These are phyloP conservation scores for Brassica hybrid DNA, from an alignment of 441 rosid genomes.

Conservation along the genomic window DNA sequence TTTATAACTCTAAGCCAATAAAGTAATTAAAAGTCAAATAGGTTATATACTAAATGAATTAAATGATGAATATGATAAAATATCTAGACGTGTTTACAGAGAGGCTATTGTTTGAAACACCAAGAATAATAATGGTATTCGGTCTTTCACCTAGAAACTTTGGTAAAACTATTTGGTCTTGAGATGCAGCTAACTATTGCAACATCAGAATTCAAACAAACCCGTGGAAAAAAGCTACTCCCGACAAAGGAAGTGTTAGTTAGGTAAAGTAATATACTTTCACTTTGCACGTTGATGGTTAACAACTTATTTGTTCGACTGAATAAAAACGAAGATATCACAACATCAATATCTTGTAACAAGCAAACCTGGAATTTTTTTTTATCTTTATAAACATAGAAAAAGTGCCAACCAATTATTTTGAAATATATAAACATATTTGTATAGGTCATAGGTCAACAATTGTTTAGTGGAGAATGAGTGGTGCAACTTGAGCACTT, in stretches of 20 bases:
- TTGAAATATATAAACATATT: constrained; percentile 14
- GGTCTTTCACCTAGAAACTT: constrained; percentile 7
- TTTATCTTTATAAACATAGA: background rate
- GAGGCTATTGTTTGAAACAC: constrained; percentile 5
- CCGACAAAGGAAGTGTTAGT: background rate
- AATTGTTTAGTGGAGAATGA: constrained; percentile 25
- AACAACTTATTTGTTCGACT: background rate
- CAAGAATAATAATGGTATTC: background rate
- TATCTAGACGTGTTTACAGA: constrained; percentile 1
- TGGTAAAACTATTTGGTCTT: constrained; percentile 2
- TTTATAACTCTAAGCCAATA: background rate
- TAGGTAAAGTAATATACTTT: background rate
- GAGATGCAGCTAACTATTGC: background rate
- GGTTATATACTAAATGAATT: background rate
- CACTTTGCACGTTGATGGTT: background rate
- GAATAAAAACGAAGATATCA: background rate
- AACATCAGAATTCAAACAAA: constrained; percentile 4
- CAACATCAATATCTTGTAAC: background rate
- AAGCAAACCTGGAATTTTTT: background rate
- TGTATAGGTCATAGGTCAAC: constrained; percentile 18
- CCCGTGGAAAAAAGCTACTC: background rate
- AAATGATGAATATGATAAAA: background rate
- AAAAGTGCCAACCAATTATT: constrained; percentile 4
- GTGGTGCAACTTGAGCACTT: constrained; percentile 17
- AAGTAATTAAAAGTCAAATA: background rate